Percentiles rank a stretch among this genome's conserved stretches.
Evolutionary conservation across 2,329 filamentous ascomycete species (phyloP).

Genomic region (Pseudocercospora fijiensis): DNA sequence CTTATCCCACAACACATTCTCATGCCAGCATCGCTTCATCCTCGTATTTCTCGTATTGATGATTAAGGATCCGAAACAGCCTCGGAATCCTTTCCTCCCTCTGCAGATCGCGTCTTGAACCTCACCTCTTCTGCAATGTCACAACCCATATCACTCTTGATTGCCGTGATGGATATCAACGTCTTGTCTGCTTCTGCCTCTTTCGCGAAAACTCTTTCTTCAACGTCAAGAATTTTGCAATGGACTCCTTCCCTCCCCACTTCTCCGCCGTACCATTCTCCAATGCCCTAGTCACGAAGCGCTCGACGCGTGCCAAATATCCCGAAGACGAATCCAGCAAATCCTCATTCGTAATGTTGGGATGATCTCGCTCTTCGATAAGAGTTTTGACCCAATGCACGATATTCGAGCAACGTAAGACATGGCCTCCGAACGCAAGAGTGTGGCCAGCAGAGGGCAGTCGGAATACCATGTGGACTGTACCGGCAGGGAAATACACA

Average conservation of each 20-base stretch:
- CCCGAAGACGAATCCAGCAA: conserved; percentile 40
- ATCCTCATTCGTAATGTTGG: conserved; percentile 48
- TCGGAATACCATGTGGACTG: conserved; percentile 39
- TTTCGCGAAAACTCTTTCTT: conserved; percentile 31
- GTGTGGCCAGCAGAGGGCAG: conserved; percentile 34
- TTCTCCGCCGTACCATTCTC: conserved; percentile 28
- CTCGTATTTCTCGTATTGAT: conserved; percentile 7
- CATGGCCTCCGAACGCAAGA: conserved; percentile 38
- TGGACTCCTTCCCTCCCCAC: conserved; percentile 33
- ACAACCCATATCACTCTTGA: not conserved
- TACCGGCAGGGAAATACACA: conserved; percentile 37
- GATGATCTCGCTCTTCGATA: conserved; percentile 45
- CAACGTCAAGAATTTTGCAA: conserved; percentile 33
- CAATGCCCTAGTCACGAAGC: conserved; percentile 32
- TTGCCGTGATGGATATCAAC: not conserved
- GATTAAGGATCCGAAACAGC: not conserved
- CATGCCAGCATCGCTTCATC: not conserved
- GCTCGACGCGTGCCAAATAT: conserved; percentile 34
- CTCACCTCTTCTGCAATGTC: not conserved
- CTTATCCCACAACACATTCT: not conserved
- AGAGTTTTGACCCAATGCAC: conserved; percentile 48
- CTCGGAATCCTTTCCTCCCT: not conserved
- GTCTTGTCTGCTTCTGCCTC: conserved; percentile 15
- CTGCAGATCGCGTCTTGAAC: not conserved
- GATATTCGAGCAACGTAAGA: conserved; percentile 37